Evolutionary conservation across 2,329 filamentous ascomycete genomes (phyloP).

Genomic region (Magnaporthiopsis incrustans): DNA sequence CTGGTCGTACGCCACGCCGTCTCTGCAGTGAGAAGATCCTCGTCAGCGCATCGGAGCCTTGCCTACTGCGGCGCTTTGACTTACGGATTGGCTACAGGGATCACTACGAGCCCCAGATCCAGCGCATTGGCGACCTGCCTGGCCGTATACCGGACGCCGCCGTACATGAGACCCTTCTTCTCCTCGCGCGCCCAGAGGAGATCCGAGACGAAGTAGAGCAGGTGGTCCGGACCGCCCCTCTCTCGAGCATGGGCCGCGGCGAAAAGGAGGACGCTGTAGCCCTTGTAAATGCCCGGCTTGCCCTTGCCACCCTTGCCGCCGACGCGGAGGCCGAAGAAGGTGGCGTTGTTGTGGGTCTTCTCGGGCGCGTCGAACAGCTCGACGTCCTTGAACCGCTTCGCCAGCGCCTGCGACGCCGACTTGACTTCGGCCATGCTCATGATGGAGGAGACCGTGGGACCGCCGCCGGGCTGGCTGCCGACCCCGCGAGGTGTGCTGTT

Average conservation of each 20-base stretch:
- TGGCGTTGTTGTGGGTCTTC: slow-evolving; percentile 5
- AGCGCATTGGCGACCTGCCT: slow-evolving; percentile 43
- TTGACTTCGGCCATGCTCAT: slow-evolving; percentile 5
- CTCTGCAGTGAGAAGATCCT: slow-evolving; percentile 13
- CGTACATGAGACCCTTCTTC: slow-evolving; percentile 42
- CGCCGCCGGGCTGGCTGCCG: slow-evolving; percentile 4
- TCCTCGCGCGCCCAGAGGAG: slow-evolving; percentile 43
- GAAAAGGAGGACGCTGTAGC: slow-evolving; percentile 40
- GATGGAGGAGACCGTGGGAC: not conserved
- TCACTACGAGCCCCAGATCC: slow-evolving; percentile 42
- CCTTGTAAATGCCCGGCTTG: not conserved
- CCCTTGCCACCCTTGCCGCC: not conserved
- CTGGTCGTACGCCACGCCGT: slow-evolving; percentile 45
- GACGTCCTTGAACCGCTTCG: slow-evolving; percentile 3
- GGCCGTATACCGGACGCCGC: slow-evolving; percentile 40
- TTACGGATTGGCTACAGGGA: slow-evolving; percentile 42
- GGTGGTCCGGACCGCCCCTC: slow-evolving; percentile 46
- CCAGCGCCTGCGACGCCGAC: slow-evolving; percentile 4
- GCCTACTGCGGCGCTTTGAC: no score
- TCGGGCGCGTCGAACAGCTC: slow-evolving; percentile 7
- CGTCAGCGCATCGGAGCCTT: no score
- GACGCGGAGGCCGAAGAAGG: slow-evolving; percentile 2
- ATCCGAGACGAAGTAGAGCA: slow-evolving; percentile 51
- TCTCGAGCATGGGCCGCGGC: slow-evolving; percentile 50
- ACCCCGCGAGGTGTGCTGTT: not conserved